A percentile compares a stretch with the other conserved stretches of the same genome.
These are phyloP conservation scores for Aurifilum marmelostoma DNA, from an alignment of 2,329 filamentous ascomycete genomes.

Conservation along the genomic window DNA sequence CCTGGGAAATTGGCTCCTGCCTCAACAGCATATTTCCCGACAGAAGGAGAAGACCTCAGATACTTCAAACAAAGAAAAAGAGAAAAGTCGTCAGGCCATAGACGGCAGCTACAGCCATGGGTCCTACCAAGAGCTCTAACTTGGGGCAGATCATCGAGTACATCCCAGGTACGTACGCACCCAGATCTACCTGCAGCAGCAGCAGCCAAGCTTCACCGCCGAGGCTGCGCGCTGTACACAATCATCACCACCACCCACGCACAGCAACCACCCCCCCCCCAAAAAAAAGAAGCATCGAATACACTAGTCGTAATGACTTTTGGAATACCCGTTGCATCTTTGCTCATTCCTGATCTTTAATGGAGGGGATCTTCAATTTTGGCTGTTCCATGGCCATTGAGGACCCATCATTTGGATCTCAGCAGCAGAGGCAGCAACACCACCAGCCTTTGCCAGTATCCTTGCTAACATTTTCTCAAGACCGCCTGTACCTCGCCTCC, in stretches of 20 bases:
- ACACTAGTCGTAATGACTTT: background rate
- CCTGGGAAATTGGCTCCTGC: constrained; percentile 5
- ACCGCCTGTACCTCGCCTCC: constrained; percentile 92
- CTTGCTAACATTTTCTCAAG: constrained; percentile 56
- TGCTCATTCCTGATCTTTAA: constrained; percentile 11
- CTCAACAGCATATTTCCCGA: constrained; percentile 2
- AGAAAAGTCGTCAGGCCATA: constrained; percentile 36
- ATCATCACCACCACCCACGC: background rate
- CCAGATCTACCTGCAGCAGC: background rate
- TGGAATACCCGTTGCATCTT: background rate
- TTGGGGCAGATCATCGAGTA: constrained; percentile 94
- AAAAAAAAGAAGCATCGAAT: background rate
- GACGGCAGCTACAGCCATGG: constrained; percentile 47
- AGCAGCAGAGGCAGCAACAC: constrained; percentile 29
- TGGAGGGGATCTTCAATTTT: background rate
- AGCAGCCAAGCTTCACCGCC: background rate
- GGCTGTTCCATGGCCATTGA: background rate
- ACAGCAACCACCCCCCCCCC: no score
- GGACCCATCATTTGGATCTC: constrained; percentile 23
- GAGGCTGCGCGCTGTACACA: background rate
- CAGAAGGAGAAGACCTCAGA: background rate
- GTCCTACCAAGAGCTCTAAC: constrained; percentile 54
- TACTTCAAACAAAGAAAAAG: background rate
- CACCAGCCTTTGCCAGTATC: constrained; percentile 34
- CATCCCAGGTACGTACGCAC: constrained; percentile 75